These are phyloP conservation scores for Colletotrichum zoysiae DNA, from an alignment of 2,329 filamentous ascomycete genomes.

Conservation along the genomic window DNA sequence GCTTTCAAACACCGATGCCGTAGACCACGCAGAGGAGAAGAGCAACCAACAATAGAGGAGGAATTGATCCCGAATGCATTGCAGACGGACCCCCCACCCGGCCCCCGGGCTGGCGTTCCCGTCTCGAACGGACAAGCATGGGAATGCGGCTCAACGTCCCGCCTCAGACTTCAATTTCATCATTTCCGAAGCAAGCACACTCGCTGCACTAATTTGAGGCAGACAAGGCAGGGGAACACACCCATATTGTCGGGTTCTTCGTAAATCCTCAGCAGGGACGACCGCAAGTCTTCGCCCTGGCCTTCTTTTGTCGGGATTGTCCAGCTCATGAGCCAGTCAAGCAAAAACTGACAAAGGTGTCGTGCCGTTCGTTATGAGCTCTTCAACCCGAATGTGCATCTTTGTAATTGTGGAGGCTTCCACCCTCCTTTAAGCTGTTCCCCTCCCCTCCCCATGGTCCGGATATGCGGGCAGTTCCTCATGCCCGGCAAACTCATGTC, in stretches of 20 bases:
- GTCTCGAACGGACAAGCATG: not conserved
- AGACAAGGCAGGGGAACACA: not conserved
- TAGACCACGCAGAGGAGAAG: not conserved
- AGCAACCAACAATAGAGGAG: not conserved
- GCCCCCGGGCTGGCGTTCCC: not conserved
- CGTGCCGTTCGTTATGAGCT: not conserved
- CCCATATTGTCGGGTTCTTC: not conserved
- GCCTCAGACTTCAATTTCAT: not conserved
- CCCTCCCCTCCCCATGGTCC: not conserved
- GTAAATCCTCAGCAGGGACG: not conserved
- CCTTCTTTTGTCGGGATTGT: not conserved
- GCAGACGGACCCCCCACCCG: not conserved
- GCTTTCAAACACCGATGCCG: no score
- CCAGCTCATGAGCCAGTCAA: not conserved
- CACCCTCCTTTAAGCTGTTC: not conserved
- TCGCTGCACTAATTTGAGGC: not conserved
- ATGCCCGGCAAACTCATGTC: not conserved
- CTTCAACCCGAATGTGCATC: not conserved
- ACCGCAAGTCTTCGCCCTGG: not conserved
- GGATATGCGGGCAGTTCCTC: not conserved
- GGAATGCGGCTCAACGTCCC: not conserved
- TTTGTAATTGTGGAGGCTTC: not conserved
- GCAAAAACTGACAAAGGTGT: not conserved
- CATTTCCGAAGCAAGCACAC: not conserved
- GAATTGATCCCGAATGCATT: conserved; percentile 16